Percentiles rank a stretch among this genome's conserved stretches.
These are phyloP conservation scores for Erodium trifolium DNA, from an alignment of 441 rosid genomes.

Conservation along the genomic window DNA sequence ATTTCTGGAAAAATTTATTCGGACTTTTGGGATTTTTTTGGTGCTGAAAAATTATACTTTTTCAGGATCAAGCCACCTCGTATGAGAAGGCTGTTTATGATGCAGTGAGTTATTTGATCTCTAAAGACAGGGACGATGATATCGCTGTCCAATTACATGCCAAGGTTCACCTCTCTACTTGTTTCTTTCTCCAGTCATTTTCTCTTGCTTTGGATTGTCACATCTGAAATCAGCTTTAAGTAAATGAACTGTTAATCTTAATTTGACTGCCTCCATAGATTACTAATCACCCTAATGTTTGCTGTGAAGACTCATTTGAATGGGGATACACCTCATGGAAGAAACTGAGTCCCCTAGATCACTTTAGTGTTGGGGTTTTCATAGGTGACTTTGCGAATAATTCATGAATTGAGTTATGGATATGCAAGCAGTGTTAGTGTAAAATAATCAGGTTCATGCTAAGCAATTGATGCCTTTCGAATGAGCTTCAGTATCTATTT, in stretches of 20 bases:
- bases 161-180: conserved; percentile 28
- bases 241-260: not conserved
- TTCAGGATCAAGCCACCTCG: conserved; percentile 58
- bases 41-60: not conserved
- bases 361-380: not conserved
- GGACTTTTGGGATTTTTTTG: conserved; percentile 1
- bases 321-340: not conserved
- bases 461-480: not conserved
- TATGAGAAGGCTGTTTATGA: conserved; percentile 70
- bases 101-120: conserved; percentile 42
- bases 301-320: too few species aligned
- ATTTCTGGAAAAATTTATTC: not conserved
- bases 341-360: not conserved
- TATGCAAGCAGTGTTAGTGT: not conserved
- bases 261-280: not conserved
- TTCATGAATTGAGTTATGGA: not conserved
- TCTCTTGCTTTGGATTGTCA: not conserved
- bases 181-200: too few species aligned
- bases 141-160: conserved; percentile 49
- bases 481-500: not conserved
- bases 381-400: too few species aligned
- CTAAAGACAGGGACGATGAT: conserved; percentile 56
- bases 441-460: not conserved
- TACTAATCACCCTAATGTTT: too few species aligned
- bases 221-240: not conserved